Evolutionary conservation across 176 grass and related monocot species (phyloP).

Genomic region (Pontederia crassipes): DNA sequence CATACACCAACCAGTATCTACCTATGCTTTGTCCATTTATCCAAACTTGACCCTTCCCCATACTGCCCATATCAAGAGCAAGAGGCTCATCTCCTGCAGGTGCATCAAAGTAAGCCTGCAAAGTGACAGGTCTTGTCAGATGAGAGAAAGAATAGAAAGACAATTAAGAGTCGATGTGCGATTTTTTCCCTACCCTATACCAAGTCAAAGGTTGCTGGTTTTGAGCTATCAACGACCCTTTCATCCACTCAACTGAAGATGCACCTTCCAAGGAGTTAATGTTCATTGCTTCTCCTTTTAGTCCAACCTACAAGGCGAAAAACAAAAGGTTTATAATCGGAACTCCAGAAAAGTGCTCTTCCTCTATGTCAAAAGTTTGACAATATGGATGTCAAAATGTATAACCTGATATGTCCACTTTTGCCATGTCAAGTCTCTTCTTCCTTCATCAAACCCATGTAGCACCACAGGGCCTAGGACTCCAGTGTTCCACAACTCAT

Average conservation of each 20-base stretch:
- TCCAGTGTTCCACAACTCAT: constrained; percentile 92
- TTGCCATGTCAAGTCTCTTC: constrained; percentile 85
- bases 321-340: not conserved
- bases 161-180: not conserved
- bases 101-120: constrained; percentile 82
- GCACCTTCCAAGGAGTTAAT: constrained; percentile 85
- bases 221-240: constrained; percentile 61
- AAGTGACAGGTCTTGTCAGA: not conserved
- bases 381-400: not conserved
- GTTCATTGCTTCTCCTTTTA: constrained; percentile 98
- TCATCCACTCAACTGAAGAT: constrained; percentile 94
- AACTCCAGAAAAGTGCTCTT: not conserved
- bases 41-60: constrained; percentile 98
- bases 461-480: constrained; percentile 78
- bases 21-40: constrained; percentile 98
- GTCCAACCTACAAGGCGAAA: constrained; percentile 50
- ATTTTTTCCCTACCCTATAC: constrained; percentile 67
- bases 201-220: constrained; percentile 67
- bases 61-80: constrained; percentile 93
- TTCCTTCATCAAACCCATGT: constrained; percentile 73
- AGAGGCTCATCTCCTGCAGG: constrained; percentile 80
- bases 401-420: constrained; percentile 87
- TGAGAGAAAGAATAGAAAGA: constrained; percentile 1
- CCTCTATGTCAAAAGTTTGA: constrained; percentile 3
- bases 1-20: constrained; percentile 67